Conservation (phyloP, 148 eudicot species). For the Vaccinium myrtillus region DNA sequence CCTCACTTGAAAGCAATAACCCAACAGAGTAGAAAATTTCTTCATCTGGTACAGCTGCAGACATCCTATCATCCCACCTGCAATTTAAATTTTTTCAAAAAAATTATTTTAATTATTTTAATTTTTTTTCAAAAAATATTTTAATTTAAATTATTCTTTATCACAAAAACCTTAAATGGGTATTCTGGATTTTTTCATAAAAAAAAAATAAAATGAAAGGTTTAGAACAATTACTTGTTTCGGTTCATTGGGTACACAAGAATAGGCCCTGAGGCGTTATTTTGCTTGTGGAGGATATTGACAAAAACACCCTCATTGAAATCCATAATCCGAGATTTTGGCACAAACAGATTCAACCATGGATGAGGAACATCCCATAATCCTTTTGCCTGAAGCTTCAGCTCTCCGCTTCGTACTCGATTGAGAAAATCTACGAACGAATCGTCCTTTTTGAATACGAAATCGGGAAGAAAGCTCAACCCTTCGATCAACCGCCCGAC, state of each 20-base stretch:
- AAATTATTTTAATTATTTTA: too few species aligned
- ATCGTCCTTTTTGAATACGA: slow-evolving; percentile 51
- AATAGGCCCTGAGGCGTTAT: slow-evolving; percentile 48
- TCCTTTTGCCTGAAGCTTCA: slow-evolving; percentile 52
- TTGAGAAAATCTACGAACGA: slow-evolving; percentile 49
- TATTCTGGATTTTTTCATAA: too few species aligned
- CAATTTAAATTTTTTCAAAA: not conserved
- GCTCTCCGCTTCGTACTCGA: slow-evolving; percentile 63
- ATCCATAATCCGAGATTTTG: slow-evolving; percentile 56
- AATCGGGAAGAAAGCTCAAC: slow-evolving; percentile 36
- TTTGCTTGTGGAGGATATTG: slow-evolving; percentile 42
- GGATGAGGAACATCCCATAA: slow-evolving; percentile 84
- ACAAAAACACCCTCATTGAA: slow-evolving; percentile 55
- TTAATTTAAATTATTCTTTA: too few species aligned
- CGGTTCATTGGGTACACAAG: slow-evolving; percentile 77
- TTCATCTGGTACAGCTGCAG: slow-evolving; percentile 71
- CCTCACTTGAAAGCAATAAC: slow-evolving; percentile 54
- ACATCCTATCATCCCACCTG: slow-evolving; percentile 93
- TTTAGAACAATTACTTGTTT: slow-evolving; percentile 47
- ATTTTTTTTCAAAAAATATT: too few species aligned
- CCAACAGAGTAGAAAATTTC: slow-evolving; percentile 73
- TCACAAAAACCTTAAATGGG: too few species aligned
- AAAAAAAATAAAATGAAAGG: not conserved
- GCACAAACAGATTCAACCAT: slow-evolving; percentile 85
- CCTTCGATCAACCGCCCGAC: slow-evolving; percentile 33